phyloP scores from a whole-genome alignment of 148 eudicot species.

The Camellia granthamiana region DNA sequence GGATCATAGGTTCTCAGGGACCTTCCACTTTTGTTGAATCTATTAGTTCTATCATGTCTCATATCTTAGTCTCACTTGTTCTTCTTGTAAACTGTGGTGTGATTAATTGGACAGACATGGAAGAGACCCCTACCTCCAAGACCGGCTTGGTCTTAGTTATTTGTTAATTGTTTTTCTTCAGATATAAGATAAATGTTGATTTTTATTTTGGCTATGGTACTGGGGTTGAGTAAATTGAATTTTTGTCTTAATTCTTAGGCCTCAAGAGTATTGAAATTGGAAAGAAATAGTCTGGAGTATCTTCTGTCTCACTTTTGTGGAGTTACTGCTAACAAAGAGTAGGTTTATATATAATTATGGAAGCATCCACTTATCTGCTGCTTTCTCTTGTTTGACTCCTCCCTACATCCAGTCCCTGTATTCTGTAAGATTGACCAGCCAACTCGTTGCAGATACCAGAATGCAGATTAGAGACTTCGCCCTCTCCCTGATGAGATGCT shows the following conservation, averaged over 20 bases:
- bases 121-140: not conserved
- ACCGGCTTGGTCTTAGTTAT: slow-evolving; percentile 1
- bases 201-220: not conserved
- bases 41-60: not conserved
- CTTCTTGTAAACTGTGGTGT: not conserved
- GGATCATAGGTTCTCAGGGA: not conserved
- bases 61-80: not conserved
- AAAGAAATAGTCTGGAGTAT: slow-evolving; percentile 84
- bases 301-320: slow-evolving; percentile 77
- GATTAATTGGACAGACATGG: not conserved
- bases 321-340: slow-evolving; percentile 93
- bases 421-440: not conserved
- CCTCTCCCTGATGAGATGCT: slow-evolving; percentile 93
- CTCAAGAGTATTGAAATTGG: slow-evolving; percentile 85
- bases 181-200: not conserved
- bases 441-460: slow-evolving; percentile 76
- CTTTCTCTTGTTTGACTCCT: not conserved
- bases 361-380: not conserved
- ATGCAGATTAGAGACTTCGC: slow-evolving; percentile 97
- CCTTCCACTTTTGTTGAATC: not conserved
- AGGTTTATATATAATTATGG: slow-evolving; percentile 20
- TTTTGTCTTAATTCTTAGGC: slow-evolving; percentile 47
- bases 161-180: not conserved
- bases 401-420: not conserved
- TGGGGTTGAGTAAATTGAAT: slow-evolving; percentile 14